Evolutionary conservation across 208 protist genomes (phyloP).

Genomic region (Crithidia expoeki): DNA sequence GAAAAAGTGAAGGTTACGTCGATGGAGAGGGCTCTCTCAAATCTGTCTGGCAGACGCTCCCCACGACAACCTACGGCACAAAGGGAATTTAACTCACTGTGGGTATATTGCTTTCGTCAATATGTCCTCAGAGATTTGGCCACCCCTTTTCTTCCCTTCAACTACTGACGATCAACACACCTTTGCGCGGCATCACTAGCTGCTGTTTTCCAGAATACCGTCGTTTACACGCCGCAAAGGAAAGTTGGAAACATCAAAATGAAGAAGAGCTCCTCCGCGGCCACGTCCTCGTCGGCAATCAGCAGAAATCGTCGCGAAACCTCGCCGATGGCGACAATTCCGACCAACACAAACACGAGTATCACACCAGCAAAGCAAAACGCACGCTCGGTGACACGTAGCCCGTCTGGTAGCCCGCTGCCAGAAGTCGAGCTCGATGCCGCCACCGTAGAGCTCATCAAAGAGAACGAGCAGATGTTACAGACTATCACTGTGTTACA

Average conservation of each 20-base stretch:
- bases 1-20: no score
- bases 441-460: slow-evolving; percentile 42
- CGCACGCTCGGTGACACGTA: slow-evolving; percentile 28
- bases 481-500: slow-evolving; percentile 47
- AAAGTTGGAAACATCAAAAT: neutral
- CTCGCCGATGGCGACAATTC: slow-evolving; percentile 29
- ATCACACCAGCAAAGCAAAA: neutral
- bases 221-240: no score
- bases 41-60: no score
- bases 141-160: no score
- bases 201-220: no score
- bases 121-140: no score
- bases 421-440: slow-evolving; percentile 38
- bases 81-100: no score
- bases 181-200: no score
- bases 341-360: slow-evolving; percentile 24
- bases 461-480: slow-evolving; percentile 73
- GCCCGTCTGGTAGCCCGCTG: slow-evolving; percentile 27
- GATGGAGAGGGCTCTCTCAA: no score
- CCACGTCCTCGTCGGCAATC: neutral
- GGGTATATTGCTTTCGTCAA: no score
- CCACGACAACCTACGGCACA: no score
- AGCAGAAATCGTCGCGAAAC: slow-evolving; percentile 21
- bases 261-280: slow-evolving; percentile 1
- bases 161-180: no score